A percentile compares a stretch with the other conserved stretches of the same genome.
Evolutionary conservation across 495 filamentous ascomycete genomes (phyloP).

Genomic region (Tuber aestivum): DNA sequence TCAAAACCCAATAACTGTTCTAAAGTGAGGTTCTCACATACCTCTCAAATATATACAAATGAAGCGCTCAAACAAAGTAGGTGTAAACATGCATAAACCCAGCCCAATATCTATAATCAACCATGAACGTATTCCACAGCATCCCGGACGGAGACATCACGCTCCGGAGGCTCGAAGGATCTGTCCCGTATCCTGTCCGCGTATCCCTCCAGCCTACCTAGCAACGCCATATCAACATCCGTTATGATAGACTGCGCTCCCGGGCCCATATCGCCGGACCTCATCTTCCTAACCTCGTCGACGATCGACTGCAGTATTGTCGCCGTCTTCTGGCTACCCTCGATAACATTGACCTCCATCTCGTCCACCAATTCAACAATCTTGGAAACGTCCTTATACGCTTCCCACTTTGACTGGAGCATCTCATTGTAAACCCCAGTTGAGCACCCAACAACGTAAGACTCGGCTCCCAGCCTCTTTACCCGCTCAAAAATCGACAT

Average conservation of each 20-base stretch:
- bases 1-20: neutral
- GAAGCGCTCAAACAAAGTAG: neutral
- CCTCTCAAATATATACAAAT: neutral
- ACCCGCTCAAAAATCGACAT: constrained; percentile 43
- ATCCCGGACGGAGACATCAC: neutral
- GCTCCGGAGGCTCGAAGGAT: neutral
- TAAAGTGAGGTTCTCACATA: neutral
- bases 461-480: constrained; percentile 53
- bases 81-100: neutral
- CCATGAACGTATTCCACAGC: neutral
- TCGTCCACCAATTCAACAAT: constrained; percentile 55
- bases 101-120: neutral
- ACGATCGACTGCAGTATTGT: constrained; percentile 44
- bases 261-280: neutral
- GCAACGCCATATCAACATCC: constrained; percentile 11
- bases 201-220: constrained; percentile 6
- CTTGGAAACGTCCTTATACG: constrained; percentile 50
- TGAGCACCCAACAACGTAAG: constrained; percentile 56
- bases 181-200: neutral
- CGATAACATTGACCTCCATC: constrained; percentile 58
- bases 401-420: constrained; percentile 53
- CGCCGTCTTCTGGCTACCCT: constrained; percentile 49
- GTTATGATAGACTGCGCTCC: constrained; percentile 16
- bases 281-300: constrained; percentile 21
- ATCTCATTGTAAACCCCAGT: constrained; percentile 58